Conservation (phyloP, 805 yeast species). For the Candida oleophila region DNA sequence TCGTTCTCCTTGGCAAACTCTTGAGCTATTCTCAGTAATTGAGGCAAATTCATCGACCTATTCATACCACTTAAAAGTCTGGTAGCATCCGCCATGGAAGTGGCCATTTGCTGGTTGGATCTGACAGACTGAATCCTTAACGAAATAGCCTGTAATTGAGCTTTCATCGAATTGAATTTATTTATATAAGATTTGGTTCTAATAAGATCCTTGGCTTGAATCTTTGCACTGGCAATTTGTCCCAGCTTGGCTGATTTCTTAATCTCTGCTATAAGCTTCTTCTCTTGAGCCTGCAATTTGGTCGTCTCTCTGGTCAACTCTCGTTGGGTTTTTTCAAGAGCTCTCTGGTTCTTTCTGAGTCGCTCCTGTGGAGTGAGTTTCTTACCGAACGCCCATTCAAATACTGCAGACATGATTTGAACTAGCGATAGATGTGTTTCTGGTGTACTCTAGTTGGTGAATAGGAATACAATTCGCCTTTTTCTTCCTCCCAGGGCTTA, state of each 20-base stretch:
- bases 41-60: slow-evolving; percentile 85
- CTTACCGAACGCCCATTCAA: slow-evolving; percentile 97
- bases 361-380: slow-evolving; percentile 92
- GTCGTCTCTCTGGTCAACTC: slow-evolving; percentile 86
- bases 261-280: slow-evolving; percentile 79
- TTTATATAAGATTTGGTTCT: slow-evolving; percentile 81
- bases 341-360: slow-evolving; percentile 91
- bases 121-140: slow-evolving; percentile 89
- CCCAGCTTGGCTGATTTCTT: slow-evolving; percentile 90
- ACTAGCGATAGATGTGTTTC: no score
- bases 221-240: slow-evolving; percentile 84
- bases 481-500: no score
- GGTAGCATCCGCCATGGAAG: slow-evolving; percentile 93
- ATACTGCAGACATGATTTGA: slow-evolving; percentile 29
- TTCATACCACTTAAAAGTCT: slow-evolving; percentile 83
- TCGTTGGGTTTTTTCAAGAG: slow-evolving; percentile 90
- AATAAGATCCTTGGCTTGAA: slow-evolving; percentile 93
- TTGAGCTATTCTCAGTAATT: slow-evolving; percentile 84
- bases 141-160: slow-evolving; percentile 93
- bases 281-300: slow-evolving; percentile 89
- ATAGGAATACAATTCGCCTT: no score
- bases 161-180: slow-evolving; percentile 90
- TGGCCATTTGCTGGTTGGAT: slow-evolving; percentile 92
- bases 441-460: no score
- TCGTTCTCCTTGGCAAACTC: slow-evolving; percentile 94